phyloP scores from a whole-genome alignment of 768 basidiomycete species.

The Serpula lacrymans region DNA sequence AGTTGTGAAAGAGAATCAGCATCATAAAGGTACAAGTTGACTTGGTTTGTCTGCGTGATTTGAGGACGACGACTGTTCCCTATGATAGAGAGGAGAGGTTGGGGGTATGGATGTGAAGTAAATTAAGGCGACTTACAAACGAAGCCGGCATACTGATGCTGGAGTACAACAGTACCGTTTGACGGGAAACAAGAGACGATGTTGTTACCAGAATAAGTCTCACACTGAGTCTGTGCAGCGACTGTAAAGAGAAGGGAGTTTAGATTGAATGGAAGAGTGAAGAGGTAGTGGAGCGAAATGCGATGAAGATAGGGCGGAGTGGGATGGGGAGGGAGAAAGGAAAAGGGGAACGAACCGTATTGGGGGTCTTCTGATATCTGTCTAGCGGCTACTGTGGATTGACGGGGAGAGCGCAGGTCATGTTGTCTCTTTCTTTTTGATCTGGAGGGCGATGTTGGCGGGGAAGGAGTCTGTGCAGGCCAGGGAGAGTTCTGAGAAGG shows the following conservation, averaged over 20 bases:
- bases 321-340: conserved; percentile 4
- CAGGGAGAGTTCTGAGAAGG: conserved; percentile 35
- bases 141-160: conserved; percentile 73
- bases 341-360: conserved; percentile 19
- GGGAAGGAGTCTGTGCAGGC: conserved; percentile 40
- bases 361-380: conserved; percentile 20
- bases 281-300: conserved; percentile 9
- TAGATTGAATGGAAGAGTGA: too few relatives aligned
- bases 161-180: conserved; percentile 50
- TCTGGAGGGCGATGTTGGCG: conserved; percentile 26
- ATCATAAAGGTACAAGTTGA: conserved; percentile 77
- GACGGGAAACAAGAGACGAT: conserved; percentile 78
- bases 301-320: conserved; percentile 6
- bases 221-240: conserved; percentile 45
- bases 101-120: conserved; percentile 2
- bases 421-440: conserved; percentile 31
- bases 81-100: conserved; percentile 27
- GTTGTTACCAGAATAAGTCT: conserved; percentile 60
- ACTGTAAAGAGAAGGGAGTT: too few relatives aligned
- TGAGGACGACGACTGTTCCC: conserved; percentile 76
- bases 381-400: conserved; percentile 1
- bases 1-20: conserved; percentile 57
- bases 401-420: conserved; percentile 21
- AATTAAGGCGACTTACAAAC: conserved; percentile 59
- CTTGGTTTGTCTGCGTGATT: conserved; percentile 55